Evolutionary conservation across 2,329 filamentous ascomycete species (phyloP), one percentile per base, ranked within the genome.

Genomic region (Fusarium pseudocircinatum): DNA sequence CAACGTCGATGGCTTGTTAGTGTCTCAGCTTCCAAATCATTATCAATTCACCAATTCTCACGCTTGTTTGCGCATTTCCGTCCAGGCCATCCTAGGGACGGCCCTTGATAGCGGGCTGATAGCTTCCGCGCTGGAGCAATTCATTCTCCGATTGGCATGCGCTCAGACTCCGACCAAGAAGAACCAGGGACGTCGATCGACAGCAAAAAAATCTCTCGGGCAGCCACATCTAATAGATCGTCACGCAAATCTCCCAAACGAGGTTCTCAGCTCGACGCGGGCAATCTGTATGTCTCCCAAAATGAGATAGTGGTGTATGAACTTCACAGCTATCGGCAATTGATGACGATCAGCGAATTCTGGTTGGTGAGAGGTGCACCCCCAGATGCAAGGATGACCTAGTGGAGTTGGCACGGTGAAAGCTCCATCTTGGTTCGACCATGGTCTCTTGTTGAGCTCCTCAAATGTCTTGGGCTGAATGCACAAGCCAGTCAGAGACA

Each of bases 31-130:
- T 20, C 60, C 65, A 56, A 43, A 37, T 56, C 14, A 63, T 32
- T 39, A 40, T 40, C 32, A 30, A 26, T 60, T 39, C 39, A 22
- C 37, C 37, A 52, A 5, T 49, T 24, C 47, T 40, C 30, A 36
- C 30, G 28, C 43, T 44, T 24, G 18, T 60, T 46, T 53, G 28
- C 28, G 39, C 26, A 43, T 47, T 16, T 39, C 68, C 42, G 63
- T 46, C 44, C 44, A 36, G 49, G 6, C n/a, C 30, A 34, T 52
- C 30, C 72, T 67, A 74, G 70, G 72, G 74, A 76, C 72, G 74
- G 74, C 63, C 72, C 74, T 73, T 32, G 4, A 54, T 72, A 65
- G 69, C 62, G 65, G 44, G 44, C 54, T 34, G 57, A 56, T 76
- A 73, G 74, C 60, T 64, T 61, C 74, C 72, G 72, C 34, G 34